These are phyloP conservation scores for Psilocybe mexicana DNA, from an alignment of 1,284 basidiomycete genomes.

Conservation along the genomic window DNA sequence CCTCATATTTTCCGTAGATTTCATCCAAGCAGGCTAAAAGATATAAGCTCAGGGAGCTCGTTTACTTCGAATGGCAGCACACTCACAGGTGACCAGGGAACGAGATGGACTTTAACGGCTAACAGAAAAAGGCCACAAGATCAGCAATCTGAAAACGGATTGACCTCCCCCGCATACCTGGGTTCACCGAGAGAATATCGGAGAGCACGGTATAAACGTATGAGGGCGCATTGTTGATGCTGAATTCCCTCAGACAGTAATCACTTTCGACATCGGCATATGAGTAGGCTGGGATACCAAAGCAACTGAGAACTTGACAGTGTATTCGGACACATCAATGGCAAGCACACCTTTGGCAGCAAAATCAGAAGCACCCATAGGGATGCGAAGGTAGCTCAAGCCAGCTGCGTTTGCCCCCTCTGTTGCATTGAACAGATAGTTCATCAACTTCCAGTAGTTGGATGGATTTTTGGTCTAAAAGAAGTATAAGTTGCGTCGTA, in stretches of 20 bases:
- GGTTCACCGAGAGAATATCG: conserved; percentile 48
- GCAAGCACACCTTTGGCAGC: conserved; percentile 36
- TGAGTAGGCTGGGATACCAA: conserved; percentile 32
- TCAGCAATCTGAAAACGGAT: conserved; percentile 29
- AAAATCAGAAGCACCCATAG: conserved; percentile 55
- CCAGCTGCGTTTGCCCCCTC: conserved; percentile 51
- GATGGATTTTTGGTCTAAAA: conserved; percentile 38
- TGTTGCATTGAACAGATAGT: conserved; percentile 43
- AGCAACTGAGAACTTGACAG: neutral
- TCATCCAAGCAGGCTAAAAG: conserved; percentile 54
- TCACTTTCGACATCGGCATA: conserved; percentile 47
- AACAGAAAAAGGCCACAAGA: neutral
- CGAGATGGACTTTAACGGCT: neutral
- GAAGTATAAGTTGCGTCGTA: neutral
- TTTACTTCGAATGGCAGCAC: neutral
- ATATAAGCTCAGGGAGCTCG: neutral
- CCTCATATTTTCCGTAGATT: conserved; percentile 42
- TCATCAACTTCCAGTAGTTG: conserved; percentile 45
- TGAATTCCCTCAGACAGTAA: conserved; percentile 44
- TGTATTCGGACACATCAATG: conserved; percentile 24
- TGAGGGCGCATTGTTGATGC: conserved; percentile 43
- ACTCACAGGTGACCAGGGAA: neutral
- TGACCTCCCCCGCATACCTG: conserved; percentile 51
- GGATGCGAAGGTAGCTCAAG: conserved; percentile 47
- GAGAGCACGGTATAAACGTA: conserved; percentile 48